phyloP scores from a whole-genome alignment of 768 basidiomycete species.

The Paxillus ammoniavirescens region DNA sequence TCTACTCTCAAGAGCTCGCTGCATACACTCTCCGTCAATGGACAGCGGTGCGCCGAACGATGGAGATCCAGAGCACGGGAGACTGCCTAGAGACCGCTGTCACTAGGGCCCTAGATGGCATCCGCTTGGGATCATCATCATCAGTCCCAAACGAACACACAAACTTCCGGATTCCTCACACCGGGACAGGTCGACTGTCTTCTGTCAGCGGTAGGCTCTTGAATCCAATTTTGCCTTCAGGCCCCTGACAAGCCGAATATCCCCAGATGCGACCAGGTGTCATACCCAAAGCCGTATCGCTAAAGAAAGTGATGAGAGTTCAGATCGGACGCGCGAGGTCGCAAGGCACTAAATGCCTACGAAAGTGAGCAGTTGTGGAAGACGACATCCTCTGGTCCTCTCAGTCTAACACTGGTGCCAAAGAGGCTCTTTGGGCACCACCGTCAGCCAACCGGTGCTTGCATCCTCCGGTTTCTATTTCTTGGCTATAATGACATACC shows the following conservation, averaged over 20 bases:
- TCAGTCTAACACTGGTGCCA: too few species aligned
- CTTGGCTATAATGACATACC: too few species aligned
- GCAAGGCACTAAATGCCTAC: background rate
- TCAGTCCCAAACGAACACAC: background rate
- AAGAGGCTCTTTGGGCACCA: too few species aligned
- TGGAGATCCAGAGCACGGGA: constrained; percentile 7
- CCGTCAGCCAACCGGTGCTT: too few species aligned
- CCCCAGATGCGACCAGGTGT: background rate
- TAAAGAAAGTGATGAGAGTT: background rate
- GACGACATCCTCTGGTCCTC: too few species aligned
- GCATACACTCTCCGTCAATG: constrained; percentile 21
- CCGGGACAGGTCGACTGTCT: background rate
- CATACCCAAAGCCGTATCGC: background rate
- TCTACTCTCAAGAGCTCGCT: constrained; percentile 20
- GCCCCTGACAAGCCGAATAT: background rate
- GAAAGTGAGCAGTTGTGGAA: background rate
- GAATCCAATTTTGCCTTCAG: background rate
- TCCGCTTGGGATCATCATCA: background rate
- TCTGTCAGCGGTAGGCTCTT: background rate
- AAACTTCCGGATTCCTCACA: background rate
- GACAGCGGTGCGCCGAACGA: constrained; percentile 10
- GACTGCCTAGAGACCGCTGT: background rate
- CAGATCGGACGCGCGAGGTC: background rate
- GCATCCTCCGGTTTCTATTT: too few species aligned
- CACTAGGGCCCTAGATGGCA: background rate